These are phyloP conservation scores for Pichia membranifaciens DNA, from an alignment of 805 yeast genomes.

Conservation along the genomic window DNA sequence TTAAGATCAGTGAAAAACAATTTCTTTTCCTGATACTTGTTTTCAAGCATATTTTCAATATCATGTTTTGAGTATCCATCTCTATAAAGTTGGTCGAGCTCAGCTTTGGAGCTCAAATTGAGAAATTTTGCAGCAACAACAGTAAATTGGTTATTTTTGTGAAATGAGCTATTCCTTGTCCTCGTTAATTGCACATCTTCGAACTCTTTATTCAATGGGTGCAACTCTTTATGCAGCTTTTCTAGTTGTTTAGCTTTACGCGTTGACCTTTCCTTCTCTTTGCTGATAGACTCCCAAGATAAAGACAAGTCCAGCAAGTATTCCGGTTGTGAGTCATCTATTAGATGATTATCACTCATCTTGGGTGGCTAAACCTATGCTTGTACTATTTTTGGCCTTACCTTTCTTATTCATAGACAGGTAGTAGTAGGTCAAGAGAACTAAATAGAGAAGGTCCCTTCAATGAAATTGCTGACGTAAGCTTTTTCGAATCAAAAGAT, in stretches of 20 bases:
- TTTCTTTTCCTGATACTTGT: constrained; percentile 24
- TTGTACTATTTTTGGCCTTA: too few species aligned
- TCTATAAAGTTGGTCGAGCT: constrained; percentile 22
- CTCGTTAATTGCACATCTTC: constrained; percentile 12
- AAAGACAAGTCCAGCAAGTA: neutral
- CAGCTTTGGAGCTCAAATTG: constrained; percentile 21
- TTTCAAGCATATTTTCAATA: constrained; percentile 26
- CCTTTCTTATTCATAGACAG: too few species aligned
- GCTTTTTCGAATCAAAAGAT: too few species aligned
- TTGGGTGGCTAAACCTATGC: neutral
- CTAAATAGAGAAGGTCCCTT: too few species aligned
- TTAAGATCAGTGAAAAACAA: constrained; percentile 24
- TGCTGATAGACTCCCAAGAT: constrained; percentile 6
- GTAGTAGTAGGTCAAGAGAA: too few species aligned
- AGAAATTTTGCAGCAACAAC: constrained; percentile 31
- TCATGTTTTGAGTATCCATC: constrained; percentile 22
- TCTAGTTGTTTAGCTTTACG: constrained; percentile 13
- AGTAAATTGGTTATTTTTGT: constrained; percentile 31
- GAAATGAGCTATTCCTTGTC: constrained; percentile 24
- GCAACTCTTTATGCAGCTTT: constrained; percentile 11
- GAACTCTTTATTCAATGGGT: constrained; percentile 19
- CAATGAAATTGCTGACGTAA: too few species aligned
- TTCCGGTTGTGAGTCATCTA: constrained; percentile 9
- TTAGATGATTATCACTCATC: neutral
- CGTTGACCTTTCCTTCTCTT: constrained; percentile 1